phyloP scores from a whole-genome alignment of 495 filamentous ascomycete species.

The Hapsidospora chrysogenum region DNA sequence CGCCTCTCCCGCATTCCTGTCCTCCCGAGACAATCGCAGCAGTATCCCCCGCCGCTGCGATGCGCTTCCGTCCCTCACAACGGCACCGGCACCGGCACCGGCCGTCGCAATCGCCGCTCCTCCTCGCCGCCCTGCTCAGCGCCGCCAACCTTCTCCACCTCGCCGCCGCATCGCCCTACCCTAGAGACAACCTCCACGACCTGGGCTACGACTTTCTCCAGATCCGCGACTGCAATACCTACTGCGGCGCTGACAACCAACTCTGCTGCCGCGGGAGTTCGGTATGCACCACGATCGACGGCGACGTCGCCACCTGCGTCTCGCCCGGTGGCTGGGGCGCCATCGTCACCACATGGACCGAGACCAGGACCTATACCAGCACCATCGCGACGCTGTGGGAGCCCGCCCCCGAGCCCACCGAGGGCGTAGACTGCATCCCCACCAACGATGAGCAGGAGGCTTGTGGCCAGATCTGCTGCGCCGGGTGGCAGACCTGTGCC shows the following conservation, averaged over 20 bases:
- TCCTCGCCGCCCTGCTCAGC: conserved; percentile 12
- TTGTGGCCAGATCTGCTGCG: conserved; percentile 66
- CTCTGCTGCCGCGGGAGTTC: conserved; percentile 48
- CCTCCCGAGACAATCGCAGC: too few relatives aligned
- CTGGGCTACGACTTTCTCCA: conserved; percentile 23
- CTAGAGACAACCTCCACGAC: conserved; percentile 16
- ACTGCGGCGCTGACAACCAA: conserved; percentile 50
- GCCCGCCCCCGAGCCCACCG: conserved; percentile 21
- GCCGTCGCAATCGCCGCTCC: conserved; percentile 5
- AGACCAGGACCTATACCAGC: conserved; percentile 45
- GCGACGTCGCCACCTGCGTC: conserved; percentile 18
- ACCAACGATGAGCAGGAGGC: conserved; percentile 36
- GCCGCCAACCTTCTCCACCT: conserved; percentile 11
- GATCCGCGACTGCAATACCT: conserved; percentile 36
- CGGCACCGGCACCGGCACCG: too few relatives aligned
- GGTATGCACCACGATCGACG: conserved; percentile 45
- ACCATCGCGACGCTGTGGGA: conserved; percentile 40
- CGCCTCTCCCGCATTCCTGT: too few relatives aligned
- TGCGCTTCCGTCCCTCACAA: not conserved
- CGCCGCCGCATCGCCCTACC: conserved; percentile 22
- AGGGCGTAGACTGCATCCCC: conserved; percentile 36
- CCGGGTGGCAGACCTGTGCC: conserved; percentile 50
- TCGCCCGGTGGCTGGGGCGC: conserved; percentile 28
- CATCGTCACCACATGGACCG: conserved; percentile 65
- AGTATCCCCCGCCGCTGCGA: too few relatives aligned